Conservation (phyloP, 192 early-diverging fungal genomes). For the Coemansia sp. region DNA sequence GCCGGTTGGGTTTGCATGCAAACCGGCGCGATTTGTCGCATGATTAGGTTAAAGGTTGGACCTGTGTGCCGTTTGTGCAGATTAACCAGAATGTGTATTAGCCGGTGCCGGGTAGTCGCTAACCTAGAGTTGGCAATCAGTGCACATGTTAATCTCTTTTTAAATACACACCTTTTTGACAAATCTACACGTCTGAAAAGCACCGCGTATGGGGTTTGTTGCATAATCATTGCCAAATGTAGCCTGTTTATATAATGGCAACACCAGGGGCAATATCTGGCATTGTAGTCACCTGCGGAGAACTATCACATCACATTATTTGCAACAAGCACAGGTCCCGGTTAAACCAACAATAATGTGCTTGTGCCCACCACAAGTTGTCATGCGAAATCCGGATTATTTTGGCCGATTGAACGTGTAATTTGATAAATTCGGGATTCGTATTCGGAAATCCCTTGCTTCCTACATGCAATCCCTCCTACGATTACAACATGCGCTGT, state of each 20-base stretch:
- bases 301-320: not conserved
- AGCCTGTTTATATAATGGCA: not conserved
- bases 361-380: not conserved
- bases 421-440: not conserved
- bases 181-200: no score
- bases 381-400: not conserved
- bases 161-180: no score
- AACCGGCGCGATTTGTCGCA: no score
- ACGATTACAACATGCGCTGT: not conserved
- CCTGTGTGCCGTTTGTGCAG: not conserved
- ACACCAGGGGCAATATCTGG: not conserved
- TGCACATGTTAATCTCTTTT: no score
- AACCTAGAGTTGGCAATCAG: no score
- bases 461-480: not conserved
- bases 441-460: not conserved
- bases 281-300: slow-evolving; percentile 3
- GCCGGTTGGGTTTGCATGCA: no score
- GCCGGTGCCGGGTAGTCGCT: no score
- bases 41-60: not conserved
- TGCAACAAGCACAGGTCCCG: not conserved
- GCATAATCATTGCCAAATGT: no score
- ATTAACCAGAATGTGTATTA: not conserved
- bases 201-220: no score
- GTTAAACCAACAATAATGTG: not conserved
- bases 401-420: not conserved